Evolutionary conservation across 129 eudicot species (phyloP), one percentile per base, ranked within the genome.

Genomic region (Apium graveolens): DNA sequence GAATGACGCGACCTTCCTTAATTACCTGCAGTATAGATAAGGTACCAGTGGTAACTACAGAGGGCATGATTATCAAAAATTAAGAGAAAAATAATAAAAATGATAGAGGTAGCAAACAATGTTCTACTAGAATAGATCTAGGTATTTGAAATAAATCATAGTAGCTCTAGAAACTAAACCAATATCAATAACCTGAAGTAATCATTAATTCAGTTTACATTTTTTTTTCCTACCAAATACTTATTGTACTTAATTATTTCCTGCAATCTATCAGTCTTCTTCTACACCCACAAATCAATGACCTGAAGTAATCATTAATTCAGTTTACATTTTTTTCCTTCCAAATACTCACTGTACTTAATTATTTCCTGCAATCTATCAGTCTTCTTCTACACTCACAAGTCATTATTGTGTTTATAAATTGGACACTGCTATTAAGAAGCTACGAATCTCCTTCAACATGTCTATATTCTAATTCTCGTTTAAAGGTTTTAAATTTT

Each of bases 1-100:
- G 97, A 62, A 83, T 85, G 62, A 95, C 89, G 76, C 81, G 89
- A 48, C 98, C 97, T 81, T 91, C 97, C 83, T 87, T 90, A 31
- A 95, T 85, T 71, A 95, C 98, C 98, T 94, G 81, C 81, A 46
- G 74, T 29, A 65, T 29, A 38, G 24, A 38, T n/a, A 38, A 1
- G 57, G 38, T 44, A 43, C 76, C 17, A 26, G 13, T 21, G 48
- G 57, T 73, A 34, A 27, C 17, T 65, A 65, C 65, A 29, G 5
- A 11, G 38, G 38, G 21, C 38, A 26, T 65, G 18, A 57, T 21
- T 13, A 60, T 60, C 32, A 20, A 24, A 10, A 13, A 2, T 73
- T 31, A 24, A 11, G 27, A 24, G 14, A 72, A 43, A 38, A 8
- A 37, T 9, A 24, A 10, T 3, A 21, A 21, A 38, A 5, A 24